Evolutionary conservation across 106 monocot genomes (phyloP), one percentile per base, ranked within the genome.

Genomic region (Dioscorea dumetorum): DNA sequence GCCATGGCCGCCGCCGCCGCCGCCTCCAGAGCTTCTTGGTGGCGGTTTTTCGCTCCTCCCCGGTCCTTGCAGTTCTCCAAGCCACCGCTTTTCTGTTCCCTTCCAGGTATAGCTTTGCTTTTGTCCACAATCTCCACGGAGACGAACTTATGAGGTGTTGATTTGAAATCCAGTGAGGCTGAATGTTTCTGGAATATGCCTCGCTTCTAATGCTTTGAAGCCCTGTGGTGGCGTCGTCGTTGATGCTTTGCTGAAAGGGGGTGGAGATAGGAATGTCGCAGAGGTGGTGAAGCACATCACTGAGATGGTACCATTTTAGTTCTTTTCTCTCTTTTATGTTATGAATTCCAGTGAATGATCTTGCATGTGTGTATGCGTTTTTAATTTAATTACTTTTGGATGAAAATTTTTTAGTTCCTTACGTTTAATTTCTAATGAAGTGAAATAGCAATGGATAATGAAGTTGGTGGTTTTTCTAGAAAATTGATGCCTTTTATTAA

Each of bases 211-310:
- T 22, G 74, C 70, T 57, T 16, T 74, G 60, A 64, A 58, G 60
- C 41, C 63, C 22, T 57, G 32, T 0, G 66, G 57, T 8, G 52
- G 52, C 33, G n/a, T 24, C 20, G 64, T 48, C 8, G 13, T 33
- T 64, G 59, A 34, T 23, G 49, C 49, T 22, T 49, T 58, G 57
- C 24, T 77, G 19, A 59, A 70, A 66, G 76, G 79, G 48, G 52
- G 73, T 23, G 60, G n/a, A 14, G 84, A 91, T 62, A 82, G 67
- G 48, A 79, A 73, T 53, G 71, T 77, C 22, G 79, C 71, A 2
- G 87, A 80, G 57, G 74, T 76, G 52, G 80, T 87, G 21, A 87
- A 80, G 68, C 72, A 75, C 68, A 73, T 87, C 14, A 49, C 85
- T 28, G 82, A 82, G 18, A 73, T 87, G 91, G 87, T 91, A 84